A percentile compares a stretch with the other conserved stretches of the same genome.
phyloP scores from a whole-genome alignment of 768 basidiomycete genomes.

The Melanogaster broomeanus region DNA sequence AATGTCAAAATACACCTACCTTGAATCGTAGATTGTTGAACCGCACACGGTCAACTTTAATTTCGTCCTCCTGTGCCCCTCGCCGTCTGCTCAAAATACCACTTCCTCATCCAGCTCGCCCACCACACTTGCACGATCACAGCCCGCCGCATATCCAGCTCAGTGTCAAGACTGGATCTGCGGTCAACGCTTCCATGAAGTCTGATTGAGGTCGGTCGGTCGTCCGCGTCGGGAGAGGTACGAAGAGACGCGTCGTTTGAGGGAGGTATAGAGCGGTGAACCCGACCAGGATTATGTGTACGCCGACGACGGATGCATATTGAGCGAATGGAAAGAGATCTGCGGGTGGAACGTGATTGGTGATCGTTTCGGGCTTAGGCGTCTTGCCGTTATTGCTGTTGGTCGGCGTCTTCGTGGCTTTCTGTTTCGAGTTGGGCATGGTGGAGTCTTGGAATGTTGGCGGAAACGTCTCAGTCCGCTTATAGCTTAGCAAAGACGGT shows the following conservation, averaged over 20 bases:
- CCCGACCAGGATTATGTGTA: conserved; percentile 63
- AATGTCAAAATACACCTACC: conserved; percentile 33
- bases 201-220: conserved; percentile 69
- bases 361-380: not conserved
- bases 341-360: not conserved
- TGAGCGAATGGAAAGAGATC: conserved; percentile 50
- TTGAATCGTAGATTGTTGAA: conserved; percentile 38
- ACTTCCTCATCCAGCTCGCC: conserved; percentile 64
- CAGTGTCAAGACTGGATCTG: conserved; percentile 57
- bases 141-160: conserved; percentile 58
- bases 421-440: not conserved
- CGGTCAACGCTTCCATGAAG: conserved; percentile 68
- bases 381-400: not conserved
- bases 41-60: conserved; percentile 42
- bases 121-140: conserved; percentile 66
- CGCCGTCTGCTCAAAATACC: conserved; percentile 48
- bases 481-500: no score
- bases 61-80: conserved; percentile 45
- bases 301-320: conserved; percentile 68
- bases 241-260: conserved; percentile 49
- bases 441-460: not conserved
- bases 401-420: not conserved
- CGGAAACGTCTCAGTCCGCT: no score
- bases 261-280: conserved; percentile 75
- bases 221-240: conserved; percentile 33